A percentile compares a stretch with the other conserved stretches of the same genome.
Evolutionary conservation across 306 rosid species (phyloP).

Genomic region (Cyamopsis tetragonoloba): DNA sequence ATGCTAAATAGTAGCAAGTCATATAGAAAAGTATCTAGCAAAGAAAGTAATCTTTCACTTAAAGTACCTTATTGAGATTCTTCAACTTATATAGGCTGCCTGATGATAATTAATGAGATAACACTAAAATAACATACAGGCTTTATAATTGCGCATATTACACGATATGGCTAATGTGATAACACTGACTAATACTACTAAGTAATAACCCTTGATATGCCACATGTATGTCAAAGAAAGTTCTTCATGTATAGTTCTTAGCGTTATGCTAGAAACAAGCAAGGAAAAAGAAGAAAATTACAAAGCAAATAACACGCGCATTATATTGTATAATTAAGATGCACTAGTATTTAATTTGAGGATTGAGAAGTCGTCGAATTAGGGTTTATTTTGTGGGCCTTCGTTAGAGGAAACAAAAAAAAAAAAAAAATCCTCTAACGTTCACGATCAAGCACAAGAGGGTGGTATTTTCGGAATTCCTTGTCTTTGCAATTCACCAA

Average conservation of each 20-base stretch:
- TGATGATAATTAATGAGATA: too few species aligned
- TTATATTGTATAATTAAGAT: too few species aligned
- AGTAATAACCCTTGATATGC: not conserved
- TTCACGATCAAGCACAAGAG: constrained; percentile 42
- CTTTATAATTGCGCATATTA: constrained; percentile 8
- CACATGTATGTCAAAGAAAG: constrained; percentile 22
- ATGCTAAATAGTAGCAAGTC: not conserved
- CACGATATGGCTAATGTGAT: constrained; percentile 9
- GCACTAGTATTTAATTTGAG: not conserved
- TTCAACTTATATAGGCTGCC: not conserved
- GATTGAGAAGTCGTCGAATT: constrained; percentile 61
- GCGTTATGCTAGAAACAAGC: not conserved
- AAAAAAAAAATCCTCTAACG: not conserved
- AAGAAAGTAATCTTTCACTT: not conserved
- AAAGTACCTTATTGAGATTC: not conserved
- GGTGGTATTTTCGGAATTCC: constrained; percentile 86
- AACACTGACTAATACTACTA: too few species aligned
- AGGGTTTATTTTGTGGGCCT: constrained; percentile 39
- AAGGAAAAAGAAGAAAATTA: not conserved
- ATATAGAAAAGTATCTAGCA: not conserved
- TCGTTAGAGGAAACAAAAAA: not conserved
- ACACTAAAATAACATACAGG: constrained; percentile 27
- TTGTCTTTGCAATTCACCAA: constrained; percentile 73
- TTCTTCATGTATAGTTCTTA: not conserved
- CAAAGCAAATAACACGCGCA: not conserved